A percentile compares a stretch with the other conserved stretches of the same genome.
These are phyloP conservation scores for Carex sylvatica DNA, from an alignment of 202 grass and related monocot genomes.

Conservation along the genomic window DNA sequence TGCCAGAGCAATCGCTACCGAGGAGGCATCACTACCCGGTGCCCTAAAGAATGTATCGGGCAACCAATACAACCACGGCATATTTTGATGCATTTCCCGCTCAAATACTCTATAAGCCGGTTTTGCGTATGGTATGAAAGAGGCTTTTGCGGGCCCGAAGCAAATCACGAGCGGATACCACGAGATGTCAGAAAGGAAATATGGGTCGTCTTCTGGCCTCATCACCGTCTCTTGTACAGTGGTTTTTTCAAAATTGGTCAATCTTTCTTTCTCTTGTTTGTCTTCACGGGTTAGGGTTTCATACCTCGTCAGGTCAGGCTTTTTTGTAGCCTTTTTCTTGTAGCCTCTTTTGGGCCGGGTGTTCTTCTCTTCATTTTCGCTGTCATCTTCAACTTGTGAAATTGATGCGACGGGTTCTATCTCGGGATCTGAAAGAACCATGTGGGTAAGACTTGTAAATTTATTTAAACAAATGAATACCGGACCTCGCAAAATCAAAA, in stretches of 20 bases:
- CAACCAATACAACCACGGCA: not conserved
- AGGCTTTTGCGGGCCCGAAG: conserved; percentile 8
- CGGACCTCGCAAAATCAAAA: not conserved
- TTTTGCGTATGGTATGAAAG: conserved; percentile 22
- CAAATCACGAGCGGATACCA: not conserved
- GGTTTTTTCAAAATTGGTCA: not conserved
- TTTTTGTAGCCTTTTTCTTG: not conserved
- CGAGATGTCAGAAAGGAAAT: not conserved
- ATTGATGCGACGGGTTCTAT: not conserved
- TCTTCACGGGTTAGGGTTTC: not conserved
- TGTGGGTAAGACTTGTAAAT: not conserved
- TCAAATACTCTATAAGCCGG: not conserved
- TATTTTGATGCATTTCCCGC: not conserved
- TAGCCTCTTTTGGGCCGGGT: not conserved
- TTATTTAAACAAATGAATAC: not conserved
- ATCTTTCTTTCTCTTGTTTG: not conserved
- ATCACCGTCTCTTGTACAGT: not conserved
- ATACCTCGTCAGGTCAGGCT: not conserved
- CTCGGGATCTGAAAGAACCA: not conserved
- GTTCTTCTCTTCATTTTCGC: not conserved
- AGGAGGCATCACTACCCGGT: conserved; percentile 11
- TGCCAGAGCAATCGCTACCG: conserved; percentile 2
- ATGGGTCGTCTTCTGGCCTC: not conserved
- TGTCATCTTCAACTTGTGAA: not conserved
- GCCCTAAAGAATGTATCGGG: conserved; percentile 1